phyloP scores from a whole-genome alignment of 805 yeast genomes.

The Candida koratica region DNA sequence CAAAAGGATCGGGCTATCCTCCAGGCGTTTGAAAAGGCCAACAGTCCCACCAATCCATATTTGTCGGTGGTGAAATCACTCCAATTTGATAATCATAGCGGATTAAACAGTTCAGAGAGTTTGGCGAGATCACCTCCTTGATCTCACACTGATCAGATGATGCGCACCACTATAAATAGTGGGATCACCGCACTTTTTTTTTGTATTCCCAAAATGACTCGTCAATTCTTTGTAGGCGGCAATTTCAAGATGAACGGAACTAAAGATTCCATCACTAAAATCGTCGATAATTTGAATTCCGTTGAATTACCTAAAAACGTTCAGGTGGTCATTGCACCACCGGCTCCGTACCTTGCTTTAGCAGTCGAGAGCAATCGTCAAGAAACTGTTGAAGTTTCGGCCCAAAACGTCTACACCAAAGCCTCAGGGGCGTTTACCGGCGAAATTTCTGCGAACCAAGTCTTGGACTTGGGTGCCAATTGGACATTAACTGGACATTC shows the following conservation, averaged over 20 bases:
- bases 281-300: constrained; percentile 77
- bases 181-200: too few species aligned
- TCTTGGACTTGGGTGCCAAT: constrained; percentile 85
- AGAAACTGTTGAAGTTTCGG: constrained; percentile 74
- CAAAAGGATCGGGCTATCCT: constrained; percentile 42
- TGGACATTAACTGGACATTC: constrained; percentile 98
- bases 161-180: constrained; percentile 12
- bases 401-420: constrained; percentile 87
- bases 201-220: constrained; percentile 65
- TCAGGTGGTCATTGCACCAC: constrained; percentile 95
- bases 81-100: constrained; percentile 27
- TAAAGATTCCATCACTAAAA: constrained; percentile 74
- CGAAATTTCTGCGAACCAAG: constrained; percentile 83
- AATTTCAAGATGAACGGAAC: constrained; percentile 99
- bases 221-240: constrained; percentile 97
- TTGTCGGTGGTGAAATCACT: constrained; percentile 12
- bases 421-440: constrained; percentile 97
- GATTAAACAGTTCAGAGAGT: constrained; percentile 18
- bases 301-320: constrained; percentile 72
- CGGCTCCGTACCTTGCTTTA: constrained; percentile 84
- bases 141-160: constrained; percentile 19
- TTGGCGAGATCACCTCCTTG: not conserved
- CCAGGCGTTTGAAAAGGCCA: constrained; percentile 30
- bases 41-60: constrained; percentile 4
- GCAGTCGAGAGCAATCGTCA: constrained; percentile 67